Base-by-base conservation (phyloP, 768 basidiomycete species). In the Amanita pallidorosea region DNA sequence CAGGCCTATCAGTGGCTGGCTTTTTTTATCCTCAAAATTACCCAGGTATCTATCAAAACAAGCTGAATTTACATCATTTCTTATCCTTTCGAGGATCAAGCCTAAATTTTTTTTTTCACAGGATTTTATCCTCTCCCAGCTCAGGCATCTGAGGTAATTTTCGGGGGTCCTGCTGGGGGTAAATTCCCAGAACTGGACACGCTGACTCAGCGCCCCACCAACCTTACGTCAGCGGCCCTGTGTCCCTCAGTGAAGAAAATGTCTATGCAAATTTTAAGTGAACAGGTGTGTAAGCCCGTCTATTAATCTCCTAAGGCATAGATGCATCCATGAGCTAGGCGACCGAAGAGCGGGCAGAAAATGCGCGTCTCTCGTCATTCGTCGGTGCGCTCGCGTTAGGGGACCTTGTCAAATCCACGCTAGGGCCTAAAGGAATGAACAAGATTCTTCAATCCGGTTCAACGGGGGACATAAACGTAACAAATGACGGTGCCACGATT, bases 341-440 rank as follows among this genome's bases (percentile, higher is more conserved):
- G 34, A 87, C 85, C 6, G 86, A 98, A 70, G 95, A 98, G 70
- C 88, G 92, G 65, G 93, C 92, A 17, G 94, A 97, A 72, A 91
- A 93, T 76, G 95, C 95, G 64, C 90, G 95, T 68, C 83, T 99
- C 57, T 93, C 93, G 3, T 95, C 92, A 3, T 99, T 99, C 67
- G 89, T 99, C 49, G 96, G 96, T 31, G 95, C 96, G 5, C 81
- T 96, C 58, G 96, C 96, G 0, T 77, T 99, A 31, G 96, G 96
- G 38, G 96, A 99, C 71, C 82, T 99, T 57, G 95, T 99, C 61
- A 98, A 98, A 70, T 95, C 93, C 1, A 99, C 96, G 7, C 78
- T 99, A 2, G 96, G 96, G 7, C 96, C 96, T 20, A 98, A 99
- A 68, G 96, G 96, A 50, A 99, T 98, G 95, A 98, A 97, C 82